Base-by-base conservation (phyloP, 202 grass and related monocot genomes). In the Elaeis oleifera region DNA sequence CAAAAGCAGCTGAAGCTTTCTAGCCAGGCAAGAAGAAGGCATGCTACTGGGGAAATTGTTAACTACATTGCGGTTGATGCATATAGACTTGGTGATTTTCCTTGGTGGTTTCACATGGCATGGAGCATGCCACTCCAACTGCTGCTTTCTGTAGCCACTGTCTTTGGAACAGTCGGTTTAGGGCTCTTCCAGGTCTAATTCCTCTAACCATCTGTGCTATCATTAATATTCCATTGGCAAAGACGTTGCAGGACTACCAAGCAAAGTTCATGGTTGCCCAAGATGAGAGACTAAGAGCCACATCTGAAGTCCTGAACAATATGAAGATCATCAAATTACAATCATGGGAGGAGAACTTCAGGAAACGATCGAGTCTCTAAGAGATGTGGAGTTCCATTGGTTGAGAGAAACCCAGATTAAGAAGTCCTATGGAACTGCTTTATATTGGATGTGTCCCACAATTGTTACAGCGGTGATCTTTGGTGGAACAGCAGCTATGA, bases 311-410 rank as follows among this genome's bases (percentile, higher is more conserved):
- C 21, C 71, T 96, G 1, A 90, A 88, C 85, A 90, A 81, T 78
- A 96, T 96, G 91, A 96, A 90, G 79, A 88, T 90, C 67, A 90
- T 96, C 79, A 96, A 96, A 74, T 78, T 96, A 56, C 87, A 90
- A 77, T 88, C 91, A 23, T 90, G 87, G 91, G 91, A 96, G 31
- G 84, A 88, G 3, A 84, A 57, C 58, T 96, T 85, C 70, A 69
- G 71, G 44, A 56, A 20, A 74, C 74, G 32, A 69, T 96, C 51
- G 70, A 74, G 49, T 70, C 74, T 3, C 76, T 85, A 19, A 85
- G 87, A 56, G 84, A 90, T 13, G 63, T 24, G 2, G 91, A 96
- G 82, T 96, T 96, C 69, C 59, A 59, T 56, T 96, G 91, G 91
- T 51, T 96, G 27, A 56, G 57, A 59, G 70, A 90, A 29, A 88